These are phyloP conservation scores for Betula pendula DNA, from an alignment of 306 rosid genomes.

Conservation along the genomic window DNA sequence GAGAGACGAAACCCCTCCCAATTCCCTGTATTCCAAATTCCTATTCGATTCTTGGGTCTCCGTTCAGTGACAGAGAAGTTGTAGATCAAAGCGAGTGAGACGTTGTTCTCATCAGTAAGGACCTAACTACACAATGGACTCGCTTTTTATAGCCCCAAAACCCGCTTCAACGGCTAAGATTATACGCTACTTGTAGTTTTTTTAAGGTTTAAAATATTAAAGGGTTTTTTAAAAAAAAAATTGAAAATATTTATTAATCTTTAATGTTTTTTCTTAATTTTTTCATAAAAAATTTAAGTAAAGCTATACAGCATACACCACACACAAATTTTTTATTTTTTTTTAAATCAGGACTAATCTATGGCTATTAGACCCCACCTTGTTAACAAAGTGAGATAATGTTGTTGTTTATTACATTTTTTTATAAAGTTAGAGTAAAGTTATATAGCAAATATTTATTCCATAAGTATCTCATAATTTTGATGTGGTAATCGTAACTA, in stretches of 20 bases:
- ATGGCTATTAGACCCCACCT: too few species aligned
- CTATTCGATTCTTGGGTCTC: conserved; percentile 59
- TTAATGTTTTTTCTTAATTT: background rate
- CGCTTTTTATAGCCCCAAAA: conserved; percentile 43
- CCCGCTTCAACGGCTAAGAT: conserved; percentile 41
- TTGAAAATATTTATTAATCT: too few species aligned
- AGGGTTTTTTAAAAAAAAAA: too few species aligned
- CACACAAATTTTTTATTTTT: background rate
- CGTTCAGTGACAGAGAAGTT: conserved; percentile 52
- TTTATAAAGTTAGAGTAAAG: too few species aligned
- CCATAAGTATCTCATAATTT: too few species aligned
- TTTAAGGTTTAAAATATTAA: background rate
- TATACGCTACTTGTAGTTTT: background rate
- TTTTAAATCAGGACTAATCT: background rate
- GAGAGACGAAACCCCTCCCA: conserved; percentile 41
- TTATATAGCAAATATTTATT: too few species aligned
- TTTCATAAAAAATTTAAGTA: background rate
- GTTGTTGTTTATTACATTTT: too few species aligned
- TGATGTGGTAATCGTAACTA: too few species aligned
- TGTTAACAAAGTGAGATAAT: too few species aligned
- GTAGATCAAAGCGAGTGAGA: conserved; percentile 53
- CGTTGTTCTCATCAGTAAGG: conserved; percentile 57
- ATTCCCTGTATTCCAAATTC: conserved; percentile 45
- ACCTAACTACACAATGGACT: conserved; percentile 18
- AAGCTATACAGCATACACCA: too few species aligned